A percentile compares a stretch with the other conserved stretches of the same genome.
Evolutionary conservation across 2,329 filamentous ascomycete species (phyloP).

Genomic region (Ophiognomonia clavigignenti-juglandacearum): DNA sequence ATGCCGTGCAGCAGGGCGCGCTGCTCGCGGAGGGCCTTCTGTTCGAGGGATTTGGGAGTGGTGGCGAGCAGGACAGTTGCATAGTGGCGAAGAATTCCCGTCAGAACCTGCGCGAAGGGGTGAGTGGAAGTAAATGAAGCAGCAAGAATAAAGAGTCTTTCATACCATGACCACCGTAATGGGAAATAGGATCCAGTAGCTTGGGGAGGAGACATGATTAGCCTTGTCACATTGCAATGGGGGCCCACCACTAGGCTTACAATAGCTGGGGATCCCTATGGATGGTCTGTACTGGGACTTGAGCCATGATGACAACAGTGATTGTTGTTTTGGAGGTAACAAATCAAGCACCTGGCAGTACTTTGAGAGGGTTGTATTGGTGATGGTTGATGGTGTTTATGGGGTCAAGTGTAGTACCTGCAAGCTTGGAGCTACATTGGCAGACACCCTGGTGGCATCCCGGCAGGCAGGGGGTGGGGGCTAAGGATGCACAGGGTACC

Average conservation of each 20-base stretch:
- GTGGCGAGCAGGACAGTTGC: constrained; percentile 85
- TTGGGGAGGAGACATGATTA: constrained; percentile 37
- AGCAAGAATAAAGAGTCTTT: background rate
- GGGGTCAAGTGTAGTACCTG: no score
- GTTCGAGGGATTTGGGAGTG: constrained; percentile 75
- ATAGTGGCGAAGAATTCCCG: constrained; percentile 93
- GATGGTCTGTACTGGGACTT: constrained; percentile 88
- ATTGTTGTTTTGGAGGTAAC: background rate
- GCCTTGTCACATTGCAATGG: constrained; percentile 8
- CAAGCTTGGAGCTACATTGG: no score
- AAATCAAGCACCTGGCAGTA: background rate
- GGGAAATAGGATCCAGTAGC: constrained; percentile 98
- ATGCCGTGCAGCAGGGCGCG: constrained; percentile 79
- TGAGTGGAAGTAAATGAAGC: no score
- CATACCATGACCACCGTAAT: constrained; percentile 94
- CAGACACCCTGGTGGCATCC: no score
- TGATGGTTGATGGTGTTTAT: background rate
- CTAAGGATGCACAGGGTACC: no score
- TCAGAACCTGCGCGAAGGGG: constrained; percentile 61
- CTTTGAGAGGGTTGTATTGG: background rate
- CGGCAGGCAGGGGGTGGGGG: no score
- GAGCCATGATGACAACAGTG: constrained; percentile 58
- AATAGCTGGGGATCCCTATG: constrained; percentile 97
- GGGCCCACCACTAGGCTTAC: constrained; percentile 46
- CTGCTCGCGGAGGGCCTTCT: constrained; percentile 77